Conservation (phyloP, 2,329 filamentous ascomycete species). For the Colletotrichum phormii region DNA sequence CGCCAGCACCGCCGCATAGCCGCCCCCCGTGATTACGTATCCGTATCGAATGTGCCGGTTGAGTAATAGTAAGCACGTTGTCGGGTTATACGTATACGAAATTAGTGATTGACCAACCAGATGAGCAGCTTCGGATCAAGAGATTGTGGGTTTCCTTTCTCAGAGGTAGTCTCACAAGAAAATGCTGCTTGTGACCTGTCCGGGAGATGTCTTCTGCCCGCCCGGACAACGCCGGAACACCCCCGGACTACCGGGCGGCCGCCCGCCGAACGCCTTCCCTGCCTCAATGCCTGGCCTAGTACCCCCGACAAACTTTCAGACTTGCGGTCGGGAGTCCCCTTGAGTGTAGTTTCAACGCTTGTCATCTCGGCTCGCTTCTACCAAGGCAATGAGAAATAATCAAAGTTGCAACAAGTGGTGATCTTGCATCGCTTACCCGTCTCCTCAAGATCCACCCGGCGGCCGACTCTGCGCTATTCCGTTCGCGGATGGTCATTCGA, state of each 20-base stretch:
- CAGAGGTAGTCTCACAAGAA: background rate
- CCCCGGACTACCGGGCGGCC: background rate
- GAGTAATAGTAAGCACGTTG: background rate
- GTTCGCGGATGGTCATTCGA: constrained; percentile 15
- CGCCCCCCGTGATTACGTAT: background rate
- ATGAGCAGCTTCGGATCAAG: background rate
- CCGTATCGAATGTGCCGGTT: background rate
- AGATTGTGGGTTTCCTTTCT: background rate
- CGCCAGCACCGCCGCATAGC: background rate
- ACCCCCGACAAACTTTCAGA: background rate
- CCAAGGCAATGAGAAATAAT: background rate
- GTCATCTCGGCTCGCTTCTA: background rate
- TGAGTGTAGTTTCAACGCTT: background rate
- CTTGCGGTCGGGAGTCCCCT: background rate
- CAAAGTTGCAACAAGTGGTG: background rate
- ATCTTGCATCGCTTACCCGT: background rate
- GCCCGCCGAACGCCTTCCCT: background rate
- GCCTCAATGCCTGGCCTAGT: background rate
- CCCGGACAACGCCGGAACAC: background rate
- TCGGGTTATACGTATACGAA: background rate
- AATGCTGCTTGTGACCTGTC: background rate
- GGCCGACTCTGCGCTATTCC: constrained; percentile 20
- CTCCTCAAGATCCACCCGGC: constrained; percentile 11
- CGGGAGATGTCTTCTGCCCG: background rate
- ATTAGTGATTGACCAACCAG: background rate